Evolutionary conservation across 371 early-diverging fungal species (phyloP).

Genomic region (Actinomucor elegans): DNA sequence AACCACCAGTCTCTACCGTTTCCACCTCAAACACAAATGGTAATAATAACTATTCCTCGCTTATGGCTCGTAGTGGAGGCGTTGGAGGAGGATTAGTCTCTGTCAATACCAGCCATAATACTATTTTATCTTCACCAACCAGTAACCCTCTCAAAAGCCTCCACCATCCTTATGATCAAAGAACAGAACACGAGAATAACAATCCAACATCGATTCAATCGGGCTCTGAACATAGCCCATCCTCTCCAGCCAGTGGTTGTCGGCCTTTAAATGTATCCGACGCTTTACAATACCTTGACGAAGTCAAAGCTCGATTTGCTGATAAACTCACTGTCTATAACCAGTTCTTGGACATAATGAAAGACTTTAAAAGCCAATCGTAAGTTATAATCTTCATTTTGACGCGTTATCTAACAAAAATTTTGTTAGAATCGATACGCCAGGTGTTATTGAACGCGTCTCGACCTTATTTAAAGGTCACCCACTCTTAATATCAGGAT

Average conservation of each 20-base stretch:
- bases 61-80: no score
- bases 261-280: conserved; percentile 72
- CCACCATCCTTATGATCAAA: background rate
- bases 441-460: conserved; percentile 97
- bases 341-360: conserved; percentile 98
- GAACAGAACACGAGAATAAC: background rate
- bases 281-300: conserved; percentile 95
- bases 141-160: background rate
- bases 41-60: no score
- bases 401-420: no score
- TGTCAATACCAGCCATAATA: background rate
- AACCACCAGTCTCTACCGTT: no score
- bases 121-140: background rate
- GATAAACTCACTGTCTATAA: conserved; percentile 95
- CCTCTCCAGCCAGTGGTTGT: conserved; percentile 1
- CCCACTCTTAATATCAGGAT: conserved; percentile 92
- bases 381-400: conserved; percentile 30
- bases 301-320: conserved; percentile 91
- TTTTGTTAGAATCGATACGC: conserved; percentile 89
- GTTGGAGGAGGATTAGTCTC: conserved; percentile 4
- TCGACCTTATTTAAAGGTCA: conserved; percentile 94
- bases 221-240: background rate
- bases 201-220: no score
- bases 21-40: no score
- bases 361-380: conserved; percentile 97